phyloP scores from a whole-genome alignment of 1,284 basidiomycete species.

The Pterula multifida region DNA sequence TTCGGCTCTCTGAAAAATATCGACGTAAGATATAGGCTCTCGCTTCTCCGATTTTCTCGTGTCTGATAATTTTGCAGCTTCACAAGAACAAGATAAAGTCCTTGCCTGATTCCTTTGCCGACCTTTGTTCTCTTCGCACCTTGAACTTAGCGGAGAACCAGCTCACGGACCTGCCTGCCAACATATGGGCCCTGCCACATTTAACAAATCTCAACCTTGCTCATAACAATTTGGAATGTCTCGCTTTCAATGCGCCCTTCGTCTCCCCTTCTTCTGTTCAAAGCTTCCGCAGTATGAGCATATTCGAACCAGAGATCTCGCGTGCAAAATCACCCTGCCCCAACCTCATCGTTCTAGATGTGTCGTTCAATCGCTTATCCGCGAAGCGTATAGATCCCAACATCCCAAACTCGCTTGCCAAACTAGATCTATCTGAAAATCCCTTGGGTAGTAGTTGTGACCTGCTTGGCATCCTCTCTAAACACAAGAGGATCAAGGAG shows the following conservation, averaged over 20 bases:
- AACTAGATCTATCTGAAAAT: conserved; percentile 40
- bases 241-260: conserved; percentile 56
- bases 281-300: conserved; percentile 30
- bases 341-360: conserved; percentile 43
- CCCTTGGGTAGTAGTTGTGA: conserved; percentile 26
- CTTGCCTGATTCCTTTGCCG: conserved; percentile 51
- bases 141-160: conserved; percentile 64
- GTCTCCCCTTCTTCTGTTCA: conserved; percentile 16
- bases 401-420: conserved; percentile 35
- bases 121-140: conserved; percentile 47
- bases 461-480: conserved; percentile 35
- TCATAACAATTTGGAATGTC: conserved; percentile 46
- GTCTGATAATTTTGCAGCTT: conserved; percentile 29
- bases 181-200: conserved; percentile 56
- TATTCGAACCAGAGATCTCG: conserved; percentile 49
- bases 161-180: conserved; percentile 44
- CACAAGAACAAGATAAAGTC: conserved; percentile 56
- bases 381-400: conserved; percentile 40
- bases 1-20: conserved; percentile 69
- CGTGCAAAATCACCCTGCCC: conserved; percentile 55
- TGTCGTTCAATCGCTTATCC: conserved; percentile 50
- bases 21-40: conserved; percentile 38
- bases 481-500: conserved; percentile 43
- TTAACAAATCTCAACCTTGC: conserved; percentile 57
- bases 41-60: conserved; percentile 2